These are phyloP conservation scores for Backusella mclennaniae DNA, from an alignment of 192 early-diverging fungal species.

Conservation along the genomic window DNA sequence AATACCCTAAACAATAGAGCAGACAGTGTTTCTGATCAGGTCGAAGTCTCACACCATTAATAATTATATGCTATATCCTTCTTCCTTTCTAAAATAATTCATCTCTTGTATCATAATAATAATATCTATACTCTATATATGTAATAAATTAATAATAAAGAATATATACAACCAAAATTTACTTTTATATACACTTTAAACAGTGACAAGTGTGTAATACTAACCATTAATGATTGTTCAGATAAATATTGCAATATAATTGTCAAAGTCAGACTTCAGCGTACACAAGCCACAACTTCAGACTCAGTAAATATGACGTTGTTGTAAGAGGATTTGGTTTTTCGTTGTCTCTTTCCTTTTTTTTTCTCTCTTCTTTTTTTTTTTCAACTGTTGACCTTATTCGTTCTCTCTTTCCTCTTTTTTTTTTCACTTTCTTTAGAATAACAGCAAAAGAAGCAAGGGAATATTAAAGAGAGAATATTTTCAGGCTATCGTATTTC, in stretches of 20 bases:
- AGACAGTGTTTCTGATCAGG: neutral
- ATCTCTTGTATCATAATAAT: neutral
- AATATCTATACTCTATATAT: neutral
- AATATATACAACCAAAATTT: too few relatives aligned
- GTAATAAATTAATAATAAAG: neutral
- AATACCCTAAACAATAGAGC: neutral
- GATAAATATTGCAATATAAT: neutral
- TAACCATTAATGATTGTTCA: too few relatives aligned
- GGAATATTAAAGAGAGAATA: neutral
- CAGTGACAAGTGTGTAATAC: too few relatives aligned
- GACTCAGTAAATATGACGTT: slow-evolving; percentile 9
- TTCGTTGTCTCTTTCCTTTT: neutral
- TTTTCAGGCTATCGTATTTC: neutral
- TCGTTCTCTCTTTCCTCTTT: neutral
- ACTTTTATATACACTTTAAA: too few relatives aligned
- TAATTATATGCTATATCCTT: neutral
- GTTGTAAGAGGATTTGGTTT: neutral
- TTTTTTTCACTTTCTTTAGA: neutral
- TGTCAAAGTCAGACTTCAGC: neutral
- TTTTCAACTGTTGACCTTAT: neutral
- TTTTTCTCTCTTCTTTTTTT: neutral
- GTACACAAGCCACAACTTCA: slow-evolving; percentile 2
- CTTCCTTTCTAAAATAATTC: too few relatives aligned
- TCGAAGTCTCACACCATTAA: neutral
- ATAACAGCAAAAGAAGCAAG: neutral